A percentile compares a stretch with the other conserved stretches of the same genome.
phyloP scores from a whole-genome alignment of 305 asterid species.

The Ilex paraguariensis region DNA sequence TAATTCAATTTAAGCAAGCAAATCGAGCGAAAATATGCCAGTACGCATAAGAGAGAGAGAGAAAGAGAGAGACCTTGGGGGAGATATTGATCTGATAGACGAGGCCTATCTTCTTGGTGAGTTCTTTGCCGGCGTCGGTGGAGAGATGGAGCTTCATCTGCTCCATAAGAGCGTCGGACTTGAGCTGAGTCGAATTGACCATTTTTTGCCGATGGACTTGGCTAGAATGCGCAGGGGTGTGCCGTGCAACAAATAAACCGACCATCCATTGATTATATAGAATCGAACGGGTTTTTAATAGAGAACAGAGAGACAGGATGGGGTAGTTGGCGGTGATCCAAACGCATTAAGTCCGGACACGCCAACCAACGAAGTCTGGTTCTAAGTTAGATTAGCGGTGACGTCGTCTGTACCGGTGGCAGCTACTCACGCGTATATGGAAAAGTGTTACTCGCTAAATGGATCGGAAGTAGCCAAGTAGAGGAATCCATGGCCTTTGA shows the following conservation, averaged over 20 bases:
- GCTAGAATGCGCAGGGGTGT: conserved; percentile 2
- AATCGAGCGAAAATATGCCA: not conserved
- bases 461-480: too few species aligned
- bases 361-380: conserved; percentile 10
- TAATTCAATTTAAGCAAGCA: conserved; percentile 1
- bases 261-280: too few species aligned
- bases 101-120: conserved; percentile 71
- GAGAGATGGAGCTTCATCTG: conserved; percentile 83
- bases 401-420: too few species aligned
- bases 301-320: too few species aligned
- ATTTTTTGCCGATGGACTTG: conserved; percentile 16
- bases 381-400: too few species aligned
- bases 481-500: too few species aligned
- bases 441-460: too few species aligned
- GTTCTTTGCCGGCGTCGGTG: conserved; percentile 78
- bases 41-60: too few species aligned
- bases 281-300: too few species aligned
- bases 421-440: too few species aligned
- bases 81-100: conserved; percentile 94
- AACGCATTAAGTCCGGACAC: not conserved
- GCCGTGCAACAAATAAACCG: not conserved
- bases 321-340: too few species aligned
- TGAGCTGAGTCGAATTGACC: conserved; percentile 51
- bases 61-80: conserved; percentile 63
- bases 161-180: conserved; percentile 78